Base-by-base conservation (phyloP, 163 green algal species). In the Scenedesmus sp. region DNA sequence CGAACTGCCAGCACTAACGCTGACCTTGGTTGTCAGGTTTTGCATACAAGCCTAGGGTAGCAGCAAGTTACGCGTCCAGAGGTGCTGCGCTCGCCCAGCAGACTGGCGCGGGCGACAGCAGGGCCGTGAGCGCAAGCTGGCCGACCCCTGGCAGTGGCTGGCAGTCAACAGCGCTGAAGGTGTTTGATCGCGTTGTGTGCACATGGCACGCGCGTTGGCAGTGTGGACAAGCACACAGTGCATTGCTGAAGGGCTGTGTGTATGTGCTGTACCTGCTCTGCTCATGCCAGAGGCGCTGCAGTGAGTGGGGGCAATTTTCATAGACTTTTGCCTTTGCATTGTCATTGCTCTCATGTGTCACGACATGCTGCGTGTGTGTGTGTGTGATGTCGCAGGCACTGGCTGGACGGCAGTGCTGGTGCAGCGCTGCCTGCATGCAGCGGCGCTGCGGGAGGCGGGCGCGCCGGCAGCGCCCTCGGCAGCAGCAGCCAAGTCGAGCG, bases 321-420 rank as follows among this genome's bases (percentile, higher is more conserved):
- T 1, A 7, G 35, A 15, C 18, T 22, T 7, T 6, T n/a, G 43
- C 16, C 30, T 0, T 26, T 5, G 26, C 79, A 42, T 30, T n/a
- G 15, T 65, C 53, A n/a, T 22, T 61, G 70, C 70, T 46, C 24
- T 0, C n/a, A 81, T 81, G 70, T 26, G 13, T 44, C 10, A 22
- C n/a, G n/a, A 43, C 30, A 7, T 82, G 35, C 35, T 51, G 37
- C 26, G 18, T 82, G 3, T n/a, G 12, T 51, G 0, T 53, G 51
- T 24, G n/a, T n/a, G n/a, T n/a, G n/a, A n/a, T n/a, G 49, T 46
- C 10, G 22, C 83, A 88, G 83, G 26, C 30, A 20, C 26, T 42
- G 51, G 26, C 51, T 88, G 83, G 83, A 88, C 37, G 16, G 83
- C 83, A n/a, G 83, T 88, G 83, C 24, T 30, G 22, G 53, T 88